A percentile compares a stretch with the other conserved stretches of the same genome.
Conservation (phyloP, 306 rosid species). For the Urtica urens region DNA sequence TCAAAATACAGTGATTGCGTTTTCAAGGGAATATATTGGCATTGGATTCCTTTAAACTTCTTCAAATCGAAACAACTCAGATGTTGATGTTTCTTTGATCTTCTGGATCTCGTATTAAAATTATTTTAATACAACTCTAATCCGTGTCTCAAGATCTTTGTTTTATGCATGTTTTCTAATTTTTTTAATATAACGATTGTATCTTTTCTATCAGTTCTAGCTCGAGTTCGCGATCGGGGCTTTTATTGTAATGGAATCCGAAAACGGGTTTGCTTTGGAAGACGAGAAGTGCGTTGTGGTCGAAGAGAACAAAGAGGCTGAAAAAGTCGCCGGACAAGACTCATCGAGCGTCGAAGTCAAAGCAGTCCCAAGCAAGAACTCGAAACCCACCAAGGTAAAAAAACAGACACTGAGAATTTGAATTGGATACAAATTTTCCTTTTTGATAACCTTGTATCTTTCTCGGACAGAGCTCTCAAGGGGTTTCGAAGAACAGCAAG, state of each 20-base stretch:
- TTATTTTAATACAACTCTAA: slow-evolving; percentile 2
- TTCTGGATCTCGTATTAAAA: slow-evolving; percentile 9
- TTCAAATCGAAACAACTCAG: not conserved
- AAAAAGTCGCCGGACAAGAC: slow-evolving; percentile 27
- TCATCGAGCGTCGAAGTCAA: slow-evolving; percentile 29
- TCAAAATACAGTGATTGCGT: too few relatives aligned
- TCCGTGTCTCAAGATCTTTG: not conserved
- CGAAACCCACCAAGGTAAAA: slow-evolving; percentile 50
- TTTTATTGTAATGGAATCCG: slow-evolving; percentile 48
- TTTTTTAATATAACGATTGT: not conserved
- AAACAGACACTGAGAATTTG: not conserved
- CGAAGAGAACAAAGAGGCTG: slow-evolving; percentile 31
- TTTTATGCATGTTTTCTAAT: not conserved
- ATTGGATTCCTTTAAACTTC: slow-evolving; percentile 8
- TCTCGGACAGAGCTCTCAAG: too few relatives aligned
- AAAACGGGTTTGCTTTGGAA: slow-evolving; percentile 47
- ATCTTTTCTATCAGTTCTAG: not conserved
- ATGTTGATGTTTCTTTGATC: not conserved
- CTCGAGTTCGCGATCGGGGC: not conserved
- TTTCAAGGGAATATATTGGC: too few relatives aligned
- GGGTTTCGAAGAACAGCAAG: slow-evolving; percentile 43
- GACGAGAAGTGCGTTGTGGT: slow-evolving; percentile 53
- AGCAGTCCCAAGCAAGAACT: slow-evolving; percentile 32
- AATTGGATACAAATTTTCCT: not conserved
- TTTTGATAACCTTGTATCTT: not conserved